Base-by-base conservation (phyloP, 164 flowering plant genomes). In the Paratinospora sagittata region DNA sequence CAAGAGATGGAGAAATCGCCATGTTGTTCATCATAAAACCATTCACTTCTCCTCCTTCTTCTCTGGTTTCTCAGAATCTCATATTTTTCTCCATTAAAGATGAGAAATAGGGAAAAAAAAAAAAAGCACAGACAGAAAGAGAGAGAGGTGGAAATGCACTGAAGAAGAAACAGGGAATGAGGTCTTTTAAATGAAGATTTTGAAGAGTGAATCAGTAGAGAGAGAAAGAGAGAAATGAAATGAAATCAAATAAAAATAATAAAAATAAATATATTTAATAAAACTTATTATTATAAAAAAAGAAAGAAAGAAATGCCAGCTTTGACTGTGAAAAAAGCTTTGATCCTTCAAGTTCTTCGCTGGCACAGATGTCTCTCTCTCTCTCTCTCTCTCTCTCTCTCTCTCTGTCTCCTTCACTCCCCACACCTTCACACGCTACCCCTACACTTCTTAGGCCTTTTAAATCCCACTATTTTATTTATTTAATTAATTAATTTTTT, bases 271-370 rank as follows among this genome's bases (percentile, higher is more conserved):
- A 43, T 58, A 5, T 16, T 58, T 8, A 58, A n/a, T 26, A 58
- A n/a, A 5, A 8, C n/a, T 8, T 58, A 21, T 8, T 19, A 8
- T 58, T n/a, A 41, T 0, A 23, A 64, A 72, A 65, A 52, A 26
- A 17, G 70, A 67, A n/a, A n/a, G n/a, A n/a, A 33, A 26, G 65
- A 70, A 49, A 23, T 85, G 89, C 83, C 91, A 86, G 93, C 90
- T 85, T 86, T 85, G 61, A 55, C 61, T 55, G 61, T 17, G n/a
- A 27, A 43, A 81, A 81, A 82, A 82, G 88, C 81, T 80, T 84
- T 75, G 81, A 87, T 85, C 91, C 88, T 82, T 85, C 86, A 75
- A 83, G 70, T 76, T 85, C 86, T 80, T 81, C 73, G 97, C 92
- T 89, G 94, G 94, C 97, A 88, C 55, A 55, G 47, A 43, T 55